phyloP scores from a whole-genome alignment of 2,329 filamentous ascomycete genomes.

The Sporothrix variecibatus region DNA sequence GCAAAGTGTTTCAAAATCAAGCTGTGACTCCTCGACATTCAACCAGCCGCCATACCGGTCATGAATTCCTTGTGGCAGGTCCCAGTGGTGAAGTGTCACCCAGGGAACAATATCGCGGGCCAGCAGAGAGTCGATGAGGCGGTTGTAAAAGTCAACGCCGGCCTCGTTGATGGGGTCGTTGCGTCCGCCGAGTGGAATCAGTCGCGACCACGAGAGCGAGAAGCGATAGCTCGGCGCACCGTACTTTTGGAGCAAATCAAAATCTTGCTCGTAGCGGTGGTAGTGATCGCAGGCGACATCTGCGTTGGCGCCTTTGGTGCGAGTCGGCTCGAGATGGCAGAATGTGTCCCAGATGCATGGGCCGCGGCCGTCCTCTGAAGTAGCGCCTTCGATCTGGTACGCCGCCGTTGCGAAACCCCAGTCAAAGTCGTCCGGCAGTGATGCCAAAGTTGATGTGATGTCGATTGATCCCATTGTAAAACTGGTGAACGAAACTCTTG shows the following conservation, averaged over 20 bases:
- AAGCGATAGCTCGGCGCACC: conserved; percentile 79
- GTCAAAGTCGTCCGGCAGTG: conserved; percentile 68
- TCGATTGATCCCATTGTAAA: background rate
- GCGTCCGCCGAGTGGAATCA: conserved; percentile 82
- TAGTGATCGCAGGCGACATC: conserved; percentile 85
- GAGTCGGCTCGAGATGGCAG: conserved; percentile 61
- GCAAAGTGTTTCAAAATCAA: conserved; percentile 81
- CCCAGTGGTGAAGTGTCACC: conserved; percentile 86
- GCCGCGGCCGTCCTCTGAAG: conserved; percentile 72
- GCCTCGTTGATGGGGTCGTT: conserved; percentile 78
- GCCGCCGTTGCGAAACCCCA: conserved; percentile 81
- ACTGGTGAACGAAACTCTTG: too few relatives aligned
- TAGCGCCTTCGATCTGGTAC: conserved; percentile 84
- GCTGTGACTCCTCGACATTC: conserved; percentile 78
- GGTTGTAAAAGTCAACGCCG: conserved; percentile 75
- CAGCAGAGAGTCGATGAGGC: conserved; percentile 75
- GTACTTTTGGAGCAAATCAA: conserved; percentile 71
- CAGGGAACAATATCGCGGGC: conserved; percentile 77
- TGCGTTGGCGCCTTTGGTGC: conserved; percentile 71
- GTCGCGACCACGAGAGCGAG: conserved; percentile 80
- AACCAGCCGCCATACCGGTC: conserved; percentile 79
- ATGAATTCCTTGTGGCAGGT: conserved; percentile 76
- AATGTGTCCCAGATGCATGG: conserved; percentile 89
- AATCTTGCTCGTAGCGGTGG: conserved; percentile 75
- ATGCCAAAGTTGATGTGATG: conserved; percentile 42